Evolutionary conservation across 2,329 filamentous ascomycete genomes (phyloP).

Genomic region (Aspergillus hortae): DNA sequence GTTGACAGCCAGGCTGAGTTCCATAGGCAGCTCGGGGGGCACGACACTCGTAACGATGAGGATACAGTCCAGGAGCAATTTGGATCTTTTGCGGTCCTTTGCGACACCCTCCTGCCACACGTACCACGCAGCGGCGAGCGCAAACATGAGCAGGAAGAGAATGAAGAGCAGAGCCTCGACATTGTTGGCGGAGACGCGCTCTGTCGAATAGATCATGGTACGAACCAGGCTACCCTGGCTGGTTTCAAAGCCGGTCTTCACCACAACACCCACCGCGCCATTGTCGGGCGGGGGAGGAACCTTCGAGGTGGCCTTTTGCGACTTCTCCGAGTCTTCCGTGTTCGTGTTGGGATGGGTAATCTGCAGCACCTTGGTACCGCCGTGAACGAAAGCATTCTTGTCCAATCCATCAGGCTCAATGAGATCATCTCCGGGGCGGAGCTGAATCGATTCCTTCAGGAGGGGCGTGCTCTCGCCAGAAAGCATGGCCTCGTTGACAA

Average conservation of each 20-base stretch:
- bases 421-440: conserved; percentile 74
- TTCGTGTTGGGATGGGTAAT: conserved; percentile 81
- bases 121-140: conserved; percentile 96
- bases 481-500: conserved; percentile 99
- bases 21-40: conserved; percentile 97
- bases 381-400: conserved; percentile 95
- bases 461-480: conserved; percentile 97
- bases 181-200: conserved; percentile 98
- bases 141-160: conserved; percentile 91
- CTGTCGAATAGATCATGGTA: conserved; percentile 99
- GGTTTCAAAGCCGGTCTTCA: conserved; percentile 98
- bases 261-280: conserved; percentile 87
- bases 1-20: conserved; percentile 94
- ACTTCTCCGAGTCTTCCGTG: conserved; percentile 56
- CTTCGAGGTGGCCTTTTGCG: conserved; percentile 68
- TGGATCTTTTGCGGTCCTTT: conserved; percentile 93
- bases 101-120: conserved; percentile 96
- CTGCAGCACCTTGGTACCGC: conserved; percentile 95
- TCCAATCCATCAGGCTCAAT: conserved; percentile 89
- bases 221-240: conserved; percentile 96
- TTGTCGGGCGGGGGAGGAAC: conserved; percentile 85
- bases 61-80: conserved; percentile 93
- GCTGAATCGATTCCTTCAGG: conserved; percentile 90
- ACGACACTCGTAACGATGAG: conserved; percentile 98
- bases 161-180: conserved; percentile 96